Percentiles rank a stretch among this genome's conserved stretches.
phyloP scores from a whole-genome alignment of 2,329 filamentous ascomycete species.

The Xylaria sp. region DNA sequence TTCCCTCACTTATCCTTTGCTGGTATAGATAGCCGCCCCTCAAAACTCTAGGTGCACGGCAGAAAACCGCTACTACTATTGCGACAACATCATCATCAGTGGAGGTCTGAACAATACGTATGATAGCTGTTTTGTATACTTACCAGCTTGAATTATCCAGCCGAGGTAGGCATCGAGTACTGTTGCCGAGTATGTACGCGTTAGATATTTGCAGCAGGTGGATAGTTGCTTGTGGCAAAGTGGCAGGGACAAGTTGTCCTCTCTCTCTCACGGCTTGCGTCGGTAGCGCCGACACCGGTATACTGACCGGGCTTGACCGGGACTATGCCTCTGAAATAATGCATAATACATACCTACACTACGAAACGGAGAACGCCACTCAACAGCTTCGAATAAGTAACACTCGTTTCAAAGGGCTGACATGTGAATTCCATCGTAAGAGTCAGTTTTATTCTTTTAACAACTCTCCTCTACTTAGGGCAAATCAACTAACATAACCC shows the following conservation, averaged over 20 bases:
- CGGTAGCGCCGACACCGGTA: constrained; percentile 25
- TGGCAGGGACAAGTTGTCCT: background rate
- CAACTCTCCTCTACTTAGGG: background rate
- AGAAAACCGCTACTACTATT: background rate
- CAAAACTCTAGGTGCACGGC: background rate
- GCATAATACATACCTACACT: background rate
- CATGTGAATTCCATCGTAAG: constrained; percentile 1
- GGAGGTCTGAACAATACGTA: background rate
- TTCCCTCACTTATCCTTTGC: constrained; percentile 1
- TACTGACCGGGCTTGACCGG: background rate
- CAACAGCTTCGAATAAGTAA: background rate
- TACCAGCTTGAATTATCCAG: background rate
- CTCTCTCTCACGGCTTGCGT: constrained; percentile 14
- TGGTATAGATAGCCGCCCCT: background rate
- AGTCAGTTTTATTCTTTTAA: background rate
- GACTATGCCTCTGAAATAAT: background rate
- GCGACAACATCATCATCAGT: constrained; percentile 1
- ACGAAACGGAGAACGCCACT: constrained; percentile 2
- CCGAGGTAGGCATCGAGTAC: background rate
- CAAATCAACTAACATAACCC: background rate
- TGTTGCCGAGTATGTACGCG: background rate
- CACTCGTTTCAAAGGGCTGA: background rate
- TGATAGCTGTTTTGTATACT: background rate
- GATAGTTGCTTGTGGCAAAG: constrained; percentile 12
- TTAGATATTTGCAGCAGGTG: no score